phyloP scores from a whole-genome alignment of 192 early-diverging fungal genomes.

The Linnemannia elongata region DNA sequence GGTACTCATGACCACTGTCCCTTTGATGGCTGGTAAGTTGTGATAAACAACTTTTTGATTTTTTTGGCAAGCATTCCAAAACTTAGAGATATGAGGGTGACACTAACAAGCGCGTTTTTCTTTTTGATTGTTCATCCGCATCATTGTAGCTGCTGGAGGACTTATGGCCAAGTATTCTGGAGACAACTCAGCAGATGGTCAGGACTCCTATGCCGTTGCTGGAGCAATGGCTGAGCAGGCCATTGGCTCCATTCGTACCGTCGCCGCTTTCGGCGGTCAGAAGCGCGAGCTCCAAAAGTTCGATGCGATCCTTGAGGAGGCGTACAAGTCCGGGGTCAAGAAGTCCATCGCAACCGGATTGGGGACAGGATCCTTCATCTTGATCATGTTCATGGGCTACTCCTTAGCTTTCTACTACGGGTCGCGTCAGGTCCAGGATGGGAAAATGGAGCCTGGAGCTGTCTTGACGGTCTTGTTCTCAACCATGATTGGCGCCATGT shows the following conservation, averaged over 20 bases:
- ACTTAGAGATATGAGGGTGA: no score
- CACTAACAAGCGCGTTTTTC: neutral
- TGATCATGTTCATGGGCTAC: conserved; percentile 80
- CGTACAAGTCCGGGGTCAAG: conserved; percentile 71
- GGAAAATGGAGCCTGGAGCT: conserved; percentile 56
- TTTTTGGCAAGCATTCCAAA: neutral
- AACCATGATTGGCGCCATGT: conserved; percentile 82
- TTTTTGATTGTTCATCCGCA: conserved; percentile 7
- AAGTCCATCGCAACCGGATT: conserved; percentile 69
- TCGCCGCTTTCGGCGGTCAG: conserved; percentile 86
- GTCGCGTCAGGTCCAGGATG: conserved; percentile 59
- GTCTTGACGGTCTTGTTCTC: conserved; percentile 92
- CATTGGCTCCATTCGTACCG: conserved; percentile 85
- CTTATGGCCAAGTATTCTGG: conserved; percentile 35
- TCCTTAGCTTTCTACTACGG: conserved; percentile 89
- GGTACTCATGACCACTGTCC: conserved; percentile 80
- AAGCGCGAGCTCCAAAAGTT: conserved; percentile 78
- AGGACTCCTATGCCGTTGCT: conserved; percentile 82
- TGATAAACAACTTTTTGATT: conserved; percentile 47
- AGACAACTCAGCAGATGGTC: conserved; percentile 50
- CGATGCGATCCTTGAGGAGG: conserved; percentile 67
- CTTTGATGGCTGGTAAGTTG: conserved; percentile 58
- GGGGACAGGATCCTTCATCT: conserved; percentile 78
- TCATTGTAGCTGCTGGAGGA: conserved; percentile 22
- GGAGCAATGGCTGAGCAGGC: conserved; percentile 90